phyloP scores from a whole-genome alignment of 2,329 filamentous ascomycete species.

The Torrubiellomyces zombiae region DNA sequence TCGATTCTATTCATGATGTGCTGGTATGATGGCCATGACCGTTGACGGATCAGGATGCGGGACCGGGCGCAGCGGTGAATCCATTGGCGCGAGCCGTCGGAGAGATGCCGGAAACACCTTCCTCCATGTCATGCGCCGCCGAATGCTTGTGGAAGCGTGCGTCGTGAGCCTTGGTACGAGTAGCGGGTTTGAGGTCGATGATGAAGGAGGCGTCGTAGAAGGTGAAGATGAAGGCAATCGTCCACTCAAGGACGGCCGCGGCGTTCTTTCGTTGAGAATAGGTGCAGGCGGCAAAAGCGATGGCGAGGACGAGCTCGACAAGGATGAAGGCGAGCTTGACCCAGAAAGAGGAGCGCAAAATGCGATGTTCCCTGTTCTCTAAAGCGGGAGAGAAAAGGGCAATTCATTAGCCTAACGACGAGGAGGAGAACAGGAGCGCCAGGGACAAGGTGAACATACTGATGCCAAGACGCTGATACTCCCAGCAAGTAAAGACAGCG shows the following conservation, averaged over 20 bases:
- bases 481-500: conserved; percentile 76
- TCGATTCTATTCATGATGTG: too few relatives aligned
- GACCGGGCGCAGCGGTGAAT: too few relatives aligned
- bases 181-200: conserved; percentile 71
- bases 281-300: conserved; percentile 51
- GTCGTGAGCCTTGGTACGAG: conserved; percentile 32
- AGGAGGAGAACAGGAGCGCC: neutral
- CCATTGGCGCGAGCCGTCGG: too few relatives aligned
- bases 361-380: conserved; percentile 57
- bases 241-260: conserved; percentile 65
- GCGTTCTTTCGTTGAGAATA: conserved; percentile 35
- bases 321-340: conserved; percentile 76
- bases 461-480: conserved; percentile 73
- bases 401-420: too few relatives aligned
- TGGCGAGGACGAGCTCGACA: conserved; percentile 55
- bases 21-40: too few relatives aligned
- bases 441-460: conserved; percentile 24
- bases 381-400: neutral
- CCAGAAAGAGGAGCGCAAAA: conserved; percentile 69
- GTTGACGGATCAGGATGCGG: too few relatives aligned
- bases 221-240: conserved; percentile 69
- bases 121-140: conserved; percentile 11
- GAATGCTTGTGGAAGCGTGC: conserved; percentile 15
- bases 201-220: conserved; percentile 79
- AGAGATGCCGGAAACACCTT: conserved; percentile 1